Evolutionary conservation across 257 asterid genomes (phyloP), one percentile per base, ranked within the genome.

Genomic region (Ilex aquifolium): DNA sequence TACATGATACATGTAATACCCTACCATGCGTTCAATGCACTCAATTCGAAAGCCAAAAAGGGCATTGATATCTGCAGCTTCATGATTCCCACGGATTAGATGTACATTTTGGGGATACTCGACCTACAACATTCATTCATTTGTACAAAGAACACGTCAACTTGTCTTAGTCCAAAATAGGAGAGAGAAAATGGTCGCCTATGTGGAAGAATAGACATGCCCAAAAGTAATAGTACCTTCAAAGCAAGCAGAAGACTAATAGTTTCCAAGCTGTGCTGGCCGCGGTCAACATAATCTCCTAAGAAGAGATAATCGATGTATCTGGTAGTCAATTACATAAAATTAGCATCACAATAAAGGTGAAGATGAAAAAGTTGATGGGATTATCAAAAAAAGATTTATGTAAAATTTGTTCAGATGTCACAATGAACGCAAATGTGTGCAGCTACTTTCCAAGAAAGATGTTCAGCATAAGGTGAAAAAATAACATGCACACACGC

Each of bases 231-330:
- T 6, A 6, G 30, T 79, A 90, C 99, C 97, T 93, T 93, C 74
- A 87, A 74, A 49, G 99, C 95, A 63, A 93, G 75, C 77, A 93
- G 99, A 84, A 93, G 97, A 59, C 93, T 83, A 36, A 90, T 93
- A 32, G 91, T 88, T 69, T 93, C 99, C 92, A 93, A 74, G 82
- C 97, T 93, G 78, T 93, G 99, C 64, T 93, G 99, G 62, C 99
- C 99, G 44, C 99, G 94, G 71, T 93, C 99, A 76, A 92, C 99
- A 77, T 92, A 92, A 81, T 92, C 99, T 72, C 99, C 99, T 87
- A 92, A 72, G 83, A 92, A 93, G 73, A 93, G 95, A 78, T 93
- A 90, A 72, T 93, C 99, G 62, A 93, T 88, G 72, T 93, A 93
- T 69, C 99, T 93, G 87, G 74, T 36, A 65, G 65, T 65, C 70